Conservation (phyloP, 73 alveolate genomes). For the Blepharisma stoltei region DNA sequence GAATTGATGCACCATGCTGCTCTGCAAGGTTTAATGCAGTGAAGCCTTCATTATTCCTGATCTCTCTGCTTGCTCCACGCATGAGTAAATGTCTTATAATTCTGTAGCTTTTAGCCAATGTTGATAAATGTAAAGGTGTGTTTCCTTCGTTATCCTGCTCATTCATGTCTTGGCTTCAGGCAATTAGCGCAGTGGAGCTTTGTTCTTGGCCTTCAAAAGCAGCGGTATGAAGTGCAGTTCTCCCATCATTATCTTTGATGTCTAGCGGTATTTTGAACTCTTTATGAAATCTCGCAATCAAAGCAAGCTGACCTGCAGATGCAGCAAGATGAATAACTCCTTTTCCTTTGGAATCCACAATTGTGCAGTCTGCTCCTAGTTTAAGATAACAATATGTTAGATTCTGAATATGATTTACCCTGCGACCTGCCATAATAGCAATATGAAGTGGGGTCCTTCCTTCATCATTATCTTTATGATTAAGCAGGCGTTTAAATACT, state of each 20-base stretch:
- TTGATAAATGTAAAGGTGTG: slow-evolving; percentile 30
- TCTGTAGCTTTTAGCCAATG: not conserved
- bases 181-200: slow-evolving; percentile 4
- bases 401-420: slow-evolving; percentile 2
- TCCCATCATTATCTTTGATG: slow-evolving; percentile 14
- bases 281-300: slow-evolving; percentile 17
- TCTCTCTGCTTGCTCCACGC: slow-evolving; percentile 28
- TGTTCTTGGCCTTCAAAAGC: slow-evolving; percentile 21
- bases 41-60: not conserved
- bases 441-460: slow-evolving; percentile 17
- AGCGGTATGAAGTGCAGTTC: slow-evolving; percentile 29
- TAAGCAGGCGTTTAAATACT: not conserved
- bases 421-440: slow-evolving; percentile 21
- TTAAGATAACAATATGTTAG: not conserved
- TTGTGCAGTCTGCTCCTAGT: not conserved
- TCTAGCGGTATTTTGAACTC: not conserved
- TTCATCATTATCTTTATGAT: slow-evolving; percentile 4
- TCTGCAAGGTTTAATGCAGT: slow-evolving; percentile 29
- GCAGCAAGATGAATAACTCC: slow-evolving; percentile 29
- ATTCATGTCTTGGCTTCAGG: slow-evolving; percentile 27
- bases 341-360: not conserved
- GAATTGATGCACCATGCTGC: not conserved
- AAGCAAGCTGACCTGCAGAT: slow-evolving; percentile 4
- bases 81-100: slow-evolving; percentile 15
- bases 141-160: slow-evolving; percentile 25